A percentile compares a stretch with the other conserved stretches of the same genome.
Evolutionary conservation across 768 basidiomycete species (phyloP).

Genomic region (Russula vinacea): DNA sequence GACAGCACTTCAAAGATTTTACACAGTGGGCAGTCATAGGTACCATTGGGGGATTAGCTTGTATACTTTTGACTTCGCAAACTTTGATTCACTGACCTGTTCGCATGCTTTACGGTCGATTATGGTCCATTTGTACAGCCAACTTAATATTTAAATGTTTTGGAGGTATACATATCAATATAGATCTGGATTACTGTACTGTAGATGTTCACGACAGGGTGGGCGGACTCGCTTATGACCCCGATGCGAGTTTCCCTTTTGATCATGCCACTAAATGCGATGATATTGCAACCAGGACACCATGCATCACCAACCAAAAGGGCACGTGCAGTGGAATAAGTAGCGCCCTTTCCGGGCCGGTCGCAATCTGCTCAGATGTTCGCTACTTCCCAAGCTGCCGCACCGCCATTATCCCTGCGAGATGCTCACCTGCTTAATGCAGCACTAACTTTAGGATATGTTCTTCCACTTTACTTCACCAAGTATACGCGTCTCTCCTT

Average conservation of each 20-base stretch:
- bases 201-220: no score
- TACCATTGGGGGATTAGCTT: constrained; percentile 59
- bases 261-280: no score
- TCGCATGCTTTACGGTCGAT: background rate
- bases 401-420: constrained; percentile 31
- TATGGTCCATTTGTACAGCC: background rate
- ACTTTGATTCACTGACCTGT: constrained; percentile 28
- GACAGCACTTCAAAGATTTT: constrained; percentile 53
- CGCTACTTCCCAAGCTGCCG: constrained; percentile 22
- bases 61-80: constrained; percentile 55
- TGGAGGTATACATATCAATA: no score
- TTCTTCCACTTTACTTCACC: constrained; percentile 78
- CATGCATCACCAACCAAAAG: no score
- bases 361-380: constrained; percentile 19
- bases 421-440: constrained; percentile 55
- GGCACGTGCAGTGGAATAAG: background rate
- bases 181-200: no score
- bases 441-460: constrained; percentile 64
- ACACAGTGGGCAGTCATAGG: constrained; percentile 63
- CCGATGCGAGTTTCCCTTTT: no score
- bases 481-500: constrained; percentile 60
- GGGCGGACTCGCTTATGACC: no score
- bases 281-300: no score
- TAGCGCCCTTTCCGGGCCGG: background rate
- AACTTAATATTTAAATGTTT: background rate